Evolutionary conservation across 2,329 filamentous ascomycete species (phyloP).

Genomic region (Phialocephala subalpina): DNA sequence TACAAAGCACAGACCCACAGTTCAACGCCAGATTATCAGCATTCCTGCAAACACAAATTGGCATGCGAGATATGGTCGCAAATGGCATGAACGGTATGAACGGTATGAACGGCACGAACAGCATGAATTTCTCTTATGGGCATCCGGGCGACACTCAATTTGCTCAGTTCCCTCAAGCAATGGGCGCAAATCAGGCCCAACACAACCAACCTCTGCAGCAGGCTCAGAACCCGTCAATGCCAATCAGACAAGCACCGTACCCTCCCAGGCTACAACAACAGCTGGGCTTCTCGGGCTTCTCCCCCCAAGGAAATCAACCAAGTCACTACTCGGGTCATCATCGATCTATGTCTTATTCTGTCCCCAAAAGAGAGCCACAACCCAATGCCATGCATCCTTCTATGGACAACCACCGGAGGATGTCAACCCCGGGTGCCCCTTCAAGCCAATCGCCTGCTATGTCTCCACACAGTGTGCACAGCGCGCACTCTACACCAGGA

Average conservation of each 20-base stretch:
- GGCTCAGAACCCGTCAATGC: constrained; percentile 34
- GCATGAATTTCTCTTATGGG: constrained; percentile 49
- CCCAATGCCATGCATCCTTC: constrained; percentile 16
- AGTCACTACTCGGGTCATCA: constrained; percentile 42
- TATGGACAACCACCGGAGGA: constrained; percentile 45
- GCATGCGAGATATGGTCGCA: constrained; percentile 58
- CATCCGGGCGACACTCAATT: constrained; percentile 15
- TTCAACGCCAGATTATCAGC: constrained; percentile 45
- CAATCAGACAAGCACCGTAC: constrained; percentile 51
- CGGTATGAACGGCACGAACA: constrained; percentile 45
- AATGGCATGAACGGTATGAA: constrained; percentile 52
- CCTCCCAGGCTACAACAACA: constrained; percentile 42
- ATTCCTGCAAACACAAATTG: constrained; percentile 64
- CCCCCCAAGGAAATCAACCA: constrained; percentile 32
- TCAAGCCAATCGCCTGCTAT: constrained; percentile 24
- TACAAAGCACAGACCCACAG: constrained; percentile 45
- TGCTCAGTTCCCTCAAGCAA: constrained; percentile 37
- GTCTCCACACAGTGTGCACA: constrained; percentile 16
- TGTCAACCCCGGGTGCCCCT: constrained; percentile 50
- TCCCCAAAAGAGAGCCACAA: constrained; percentile 36
- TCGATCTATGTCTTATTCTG: constrained; percentile 54
- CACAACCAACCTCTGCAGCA: constrained; percentile 28
- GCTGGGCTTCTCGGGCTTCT: constrained; percentile 33
- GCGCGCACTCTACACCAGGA: constrained; percentile 9
- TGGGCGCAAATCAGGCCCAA: constrained; percentile 21